Evolutionary conservation across 345 rosid genomes (phyloP).

Genomic region (Cardiospermum halicacabum): DNA sequence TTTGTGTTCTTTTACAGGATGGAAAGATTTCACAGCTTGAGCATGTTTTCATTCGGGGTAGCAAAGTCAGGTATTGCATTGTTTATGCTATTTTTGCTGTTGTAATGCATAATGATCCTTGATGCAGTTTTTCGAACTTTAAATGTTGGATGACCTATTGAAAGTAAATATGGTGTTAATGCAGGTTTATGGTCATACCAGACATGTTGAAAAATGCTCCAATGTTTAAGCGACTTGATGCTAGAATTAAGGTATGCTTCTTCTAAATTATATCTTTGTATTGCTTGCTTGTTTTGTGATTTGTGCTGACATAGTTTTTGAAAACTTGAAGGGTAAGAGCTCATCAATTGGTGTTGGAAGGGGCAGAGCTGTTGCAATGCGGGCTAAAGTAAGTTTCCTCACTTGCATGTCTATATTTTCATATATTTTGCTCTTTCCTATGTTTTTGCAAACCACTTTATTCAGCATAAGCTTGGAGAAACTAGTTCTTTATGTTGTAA

Average conservation of each 20-base stretch:
- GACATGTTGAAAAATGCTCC: slow-evolving; percentile 99
- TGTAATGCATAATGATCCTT: neutral
- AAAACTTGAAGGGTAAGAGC: slow-evolving; percentile 74
- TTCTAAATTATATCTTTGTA: slow-evolving; percentile 4
- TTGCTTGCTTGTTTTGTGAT: neutral
- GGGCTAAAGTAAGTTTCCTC: slow-evolving; percentile 63
- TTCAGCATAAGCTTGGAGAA: neutral
- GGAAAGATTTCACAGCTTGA: slow-evolving; percentile 96
- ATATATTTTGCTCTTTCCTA: neutral
- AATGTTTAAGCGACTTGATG: slow-evolving; percentile 91
- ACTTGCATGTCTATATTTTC: neutral
- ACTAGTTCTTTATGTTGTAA: neutral
- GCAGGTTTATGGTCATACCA: slow-evolving; percentile 98
- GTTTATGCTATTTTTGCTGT: neutral
- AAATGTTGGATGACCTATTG: neutral
- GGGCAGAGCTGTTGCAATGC: slow-evolving; percentile 89
- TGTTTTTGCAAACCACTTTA: neutral
- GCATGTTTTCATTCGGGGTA: slow-evolving; percentile 94
- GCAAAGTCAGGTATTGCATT: slow-evolving; percentile 83
- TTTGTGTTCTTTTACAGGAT: slow-evolving; percentile 44
- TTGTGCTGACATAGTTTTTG: slow-evolving; percentile 2
- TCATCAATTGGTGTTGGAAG: slow-evolving; percentile 86
- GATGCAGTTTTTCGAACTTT: neutral
- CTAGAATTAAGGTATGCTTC: slow-evolving; percentile 62
- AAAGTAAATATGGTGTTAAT: slow-evolving; percentile 12